These are phyloP conservation scores for Mycena belliarum DNA, from an alignment of 768 basidiomycete species.

Conservation along the genomic window DNA sequence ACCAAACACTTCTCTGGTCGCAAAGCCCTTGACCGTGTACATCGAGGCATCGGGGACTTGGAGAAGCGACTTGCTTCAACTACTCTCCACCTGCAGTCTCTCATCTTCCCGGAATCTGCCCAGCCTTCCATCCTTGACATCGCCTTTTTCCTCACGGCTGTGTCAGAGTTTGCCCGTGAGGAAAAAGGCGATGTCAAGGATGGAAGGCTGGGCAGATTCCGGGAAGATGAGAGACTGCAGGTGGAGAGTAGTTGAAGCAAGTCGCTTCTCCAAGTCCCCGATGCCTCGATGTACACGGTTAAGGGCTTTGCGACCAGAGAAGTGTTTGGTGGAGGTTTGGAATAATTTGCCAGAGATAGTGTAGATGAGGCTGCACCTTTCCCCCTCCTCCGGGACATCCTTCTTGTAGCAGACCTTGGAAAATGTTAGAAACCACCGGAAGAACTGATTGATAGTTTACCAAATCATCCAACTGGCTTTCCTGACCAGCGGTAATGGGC, in stretches of 20 bases:
- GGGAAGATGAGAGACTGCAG: conserved; percentile 8
- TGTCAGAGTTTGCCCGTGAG: conserved; percentile 9
- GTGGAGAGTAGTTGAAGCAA: background rate
- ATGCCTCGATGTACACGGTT: conserved; percentile 8
- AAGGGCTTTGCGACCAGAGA: background rate
- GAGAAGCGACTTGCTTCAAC: background rate
- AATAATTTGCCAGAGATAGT: no score
- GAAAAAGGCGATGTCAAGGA: no score
- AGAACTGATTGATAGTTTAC: background rate
- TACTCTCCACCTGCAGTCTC: conserved; percentile 4
- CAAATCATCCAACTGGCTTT: background rate
- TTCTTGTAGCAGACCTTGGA: background rate
- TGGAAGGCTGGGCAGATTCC: conserved; percentile 1
- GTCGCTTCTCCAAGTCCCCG: conserved; percentile 1
- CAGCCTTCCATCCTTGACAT: background rate
- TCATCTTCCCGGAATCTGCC: conserved; percentile 7
- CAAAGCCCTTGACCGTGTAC: conserved; percentile 2
- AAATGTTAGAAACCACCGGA: background rate
- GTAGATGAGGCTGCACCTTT: no score
- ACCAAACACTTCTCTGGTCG: background rate
- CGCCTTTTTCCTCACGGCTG: no score
- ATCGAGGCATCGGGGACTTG: conserved; percentile 5
- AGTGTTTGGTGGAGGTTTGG: background rate
- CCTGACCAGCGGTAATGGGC: background rate
- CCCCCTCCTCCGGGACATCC: no score